A percentile compares a stretch with the other conserved stretches of the same genome.
Conservation (phyloP, 768 basidiomycete species). For the Candolleomyces aberdarensis region DNA sequence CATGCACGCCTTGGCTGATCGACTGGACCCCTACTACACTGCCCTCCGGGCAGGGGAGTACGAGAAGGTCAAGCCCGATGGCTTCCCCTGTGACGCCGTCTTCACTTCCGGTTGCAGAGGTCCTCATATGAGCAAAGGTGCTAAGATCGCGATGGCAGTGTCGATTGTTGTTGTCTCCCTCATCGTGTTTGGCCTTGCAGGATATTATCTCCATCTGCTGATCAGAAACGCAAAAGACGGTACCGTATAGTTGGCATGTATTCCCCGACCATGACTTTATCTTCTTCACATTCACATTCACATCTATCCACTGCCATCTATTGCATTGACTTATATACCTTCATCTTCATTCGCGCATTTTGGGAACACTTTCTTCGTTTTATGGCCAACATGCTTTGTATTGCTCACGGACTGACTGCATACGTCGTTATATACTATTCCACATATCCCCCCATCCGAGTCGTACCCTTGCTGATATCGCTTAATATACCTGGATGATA, state of each 20-base stretch:
- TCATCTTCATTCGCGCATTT: neutral
- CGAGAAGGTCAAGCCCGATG: constrained; percentile 55
- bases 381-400: neutral
- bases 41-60: constrained; percentile 66
- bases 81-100: constrained; percentile 76
- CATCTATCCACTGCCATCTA: neutral
- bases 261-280: no score
- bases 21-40: constrained; percentile 75
- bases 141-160: constrained; percentile 68
- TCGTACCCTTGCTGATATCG: neutral
- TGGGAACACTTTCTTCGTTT: neutral
- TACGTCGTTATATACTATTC: neutral
- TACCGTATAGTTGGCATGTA: neutral
- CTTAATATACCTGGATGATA: constrained; percentile 7
- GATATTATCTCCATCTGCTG: constrained; percentile 34
- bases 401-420: neutral
- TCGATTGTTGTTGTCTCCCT: constrained; percentile 61
- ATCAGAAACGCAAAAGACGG: constrained; percentile 12
- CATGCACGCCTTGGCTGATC: constrained; percentile 66
- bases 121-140: constrained; percentile 53
- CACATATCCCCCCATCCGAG: neutral
- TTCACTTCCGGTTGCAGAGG: constrained; percentile 51
- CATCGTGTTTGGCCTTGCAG: constrained; percentile 46
- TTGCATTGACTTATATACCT: neutral
- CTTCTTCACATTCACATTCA: neutral